Base-by-base conservation (phyloP, 768 basidiomycete species). In the Boletus fagicola region DNA sequence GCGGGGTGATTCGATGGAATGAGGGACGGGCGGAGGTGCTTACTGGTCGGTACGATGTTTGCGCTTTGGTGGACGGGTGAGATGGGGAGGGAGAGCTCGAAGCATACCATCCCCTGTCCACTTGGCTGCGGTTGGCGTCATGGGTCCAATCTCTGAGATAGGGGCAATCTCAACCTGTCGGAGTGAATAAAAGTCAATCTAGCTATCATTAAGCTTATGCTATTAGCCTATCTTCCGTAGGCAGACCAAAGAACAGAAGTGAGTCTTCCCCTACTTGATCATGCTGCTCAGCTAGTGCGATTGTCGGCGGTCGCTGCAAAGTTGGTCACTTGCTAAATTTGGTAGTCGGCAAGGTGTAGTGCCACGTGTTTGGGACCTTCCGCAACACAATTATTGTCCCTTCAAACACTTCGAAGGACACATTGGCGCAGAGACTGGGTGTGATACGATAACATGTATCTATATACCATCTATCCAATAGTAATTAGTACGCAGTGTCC, bases 31-130 rank as follows among this genome's bases (percentile, higher is more conserved):
- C 4, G 20, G 12, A 0, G 13, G 22, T n/a, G 22, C 58, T 49
- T 31, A 56, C 55, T 10, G 24, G 26, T n/a, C 51, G 6, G 18
- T 16, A 8, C 43, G 62, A 10, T 51, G 59, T 40, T 9, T 53
- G 26, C 26, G 40, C 35, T 54, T 63, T 15, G 8, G 54, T 22
- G 54, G 42, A 22, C 54, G 62, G n/a, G 58, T 63, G 20, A 63
- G 47, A 26, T 59, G 62, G 24, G 39, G 53, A 18, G 61, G 61
- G 16, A 63, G 51, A 5, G 62, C 62, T n/a, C 43, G 50, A n/a
- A 63, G 50, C 18, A 18, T 54, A 6, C 45, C n/a, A 24, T 58
- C 46, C 24, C 31, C 40, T 38, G 47, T 43, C 54, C 33, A 35
- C 54, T 30, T 44, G 38, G n/a, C 38, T 12, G 40, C 26, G 39